phyloP scores from a whole-genome alignment of 164 flowering plant species.

The Annona cherimola region DNA sequence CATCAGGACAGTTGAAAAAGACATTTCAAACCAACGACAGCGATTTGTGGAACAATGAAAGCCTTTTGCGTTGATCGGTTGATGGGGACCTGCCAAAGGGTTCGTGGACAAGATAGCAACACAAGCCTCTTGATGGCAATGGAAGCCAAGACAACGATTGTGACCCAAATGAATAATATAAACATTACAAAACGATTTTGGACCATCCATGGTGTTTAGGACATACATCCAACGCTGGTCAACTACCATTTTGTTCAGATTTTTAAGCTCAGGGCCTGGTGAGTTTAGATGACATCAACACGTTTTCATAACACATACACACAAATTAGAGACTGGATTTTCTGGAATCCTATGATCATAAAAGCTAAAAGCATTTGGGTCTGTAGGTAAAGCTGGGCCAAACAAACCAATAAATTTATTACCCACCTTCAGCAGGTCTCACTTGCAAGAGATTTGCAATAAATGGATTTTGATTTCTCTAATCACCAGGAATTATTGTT shows the following conservation, averaged over 20 bases:
- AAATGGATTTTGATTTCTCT: background rate
- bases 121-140: background rate
- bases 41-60: slow-evolving; percentile 1
- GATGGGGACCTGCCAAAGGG: background rate
- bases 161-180: background rate
- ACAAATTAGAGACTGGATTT: too few relatives aligned
- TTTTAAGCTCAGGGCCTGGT: background rate
- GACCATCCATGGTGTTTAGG: background rate
- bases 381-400: too few relatives aligned
- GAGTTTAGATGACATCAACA: background rate
- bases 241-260: background rate
- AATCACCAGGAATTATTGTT: background rate
- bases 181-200: background rate
- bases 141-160: background rate
- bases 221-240: background rate
- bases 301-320: too few relatives aligned
- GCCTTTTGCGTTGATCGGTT: background rate
- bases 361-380: too few relatives aligned
- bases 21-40: slow-evolving; percentile 1
- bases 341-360: too few relatives aligned
- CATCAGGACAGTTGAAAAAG: background rate
- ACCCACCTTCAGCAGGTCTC: background rate
- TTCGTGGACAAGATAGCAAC: background rate
- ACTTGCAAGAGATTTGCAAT: too few relatives aligned
- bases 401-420: background rate